Evolutionary conservation across 116 monocot species (phyloP).

Genomic region (Posidonia oceanica): DNA sequence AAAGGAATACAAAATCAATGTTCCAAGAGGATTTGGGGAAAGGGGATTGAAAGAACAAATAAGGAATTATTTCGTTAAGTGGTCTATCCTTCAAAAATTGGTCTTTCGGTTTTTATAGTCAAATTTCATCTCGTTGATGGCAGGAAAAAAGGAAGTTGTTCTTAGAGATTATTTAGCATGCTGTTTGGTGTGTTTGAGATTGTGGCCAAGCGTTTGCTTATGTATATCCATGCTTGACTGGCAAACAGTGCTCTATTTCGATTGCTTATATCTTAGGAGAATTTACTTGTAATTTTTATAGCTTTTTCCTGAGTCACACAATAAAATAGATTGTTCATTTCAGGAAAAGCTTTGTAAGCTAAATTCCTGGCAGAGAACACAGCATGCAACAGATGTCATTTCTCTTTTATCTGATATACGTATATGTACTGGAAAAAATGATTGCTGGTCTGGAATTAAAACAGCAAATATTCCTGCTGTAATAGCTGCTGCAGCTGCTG

Average conservation of each 20-base stretch:
- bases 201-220: no score
- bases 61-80: no score
- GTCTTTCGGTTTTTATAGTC: no score
- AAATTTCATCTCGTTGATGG: no score
- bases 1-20: no score
- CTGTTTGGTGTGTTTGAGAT: no score
- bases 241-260: neutral
- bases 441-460: constrained; percentile 81
- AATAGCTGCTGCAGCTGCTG: constrained; percentile 81
- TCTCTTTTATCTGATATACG: constrained; percentile 92
- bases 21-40: no score
- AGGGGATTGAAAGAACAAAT: no score
- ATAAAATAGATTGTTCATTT: neutral
- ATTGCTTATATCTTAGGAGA: neutral
- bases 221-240: no score
- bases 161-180: no score
- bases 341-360: constrained; percentile 91
- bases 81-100: no score
- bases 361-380: constrained; percentile 79
- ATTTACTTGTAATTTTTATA: neutral
- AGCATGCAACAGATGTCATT: constrained; percentile 77
- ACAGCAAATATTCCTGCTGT: constrained; percentile 91
- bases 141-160: no score
- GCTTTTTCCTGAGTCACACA: neutral
- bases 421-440: constrained; percentile 75